These are phyloP conservation scores for Psilocybe tampanensis DNA, from an alignment of 768 basidiomycete species.

Conservation along the genomic window DNA sequence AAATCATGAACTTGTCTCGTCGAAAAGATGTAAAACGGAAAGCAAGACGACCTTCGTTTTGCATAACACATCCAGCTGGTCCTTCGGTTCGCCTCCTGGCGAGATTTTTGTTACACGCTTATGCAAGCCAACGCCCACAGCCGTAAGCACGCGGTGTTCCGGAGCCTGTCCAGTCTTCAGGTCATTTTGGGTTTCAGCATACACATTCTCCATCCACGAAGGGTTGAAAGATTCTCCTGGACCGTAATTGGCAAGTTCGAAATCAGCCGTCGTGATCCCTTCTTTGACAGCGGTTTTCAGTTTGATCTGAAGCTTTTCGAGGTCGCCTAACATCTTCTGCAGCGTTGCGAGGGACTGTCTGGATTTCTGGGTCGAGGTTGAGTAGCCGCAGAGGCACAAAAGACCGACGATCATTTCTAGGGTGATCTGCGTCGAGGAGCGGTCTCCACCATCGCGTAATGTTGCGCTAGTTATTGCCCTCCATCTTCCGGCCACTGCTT, in stretches of 20 bases:
- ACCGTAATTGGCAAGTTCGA: conserved; percentile 2
- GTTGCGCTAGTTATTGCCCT: conserved; percentile 43
- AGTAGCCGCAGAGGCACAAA: conserved; percentile 22
- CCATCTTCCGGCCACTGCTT: conserved; percentile 53
- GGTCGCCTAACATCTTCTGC: conserved; percentile 14
- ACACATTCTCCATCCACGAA: conserved; percentile 6
- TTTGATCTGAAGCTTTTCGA: conserved; percentile 18
- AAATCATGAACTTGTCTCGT: neutral
- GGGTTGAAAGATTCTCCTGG: neutral
- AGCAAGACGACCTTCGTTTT: conserved; percentile 15
- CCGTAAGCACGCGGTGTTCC: conserved; percentile 4
- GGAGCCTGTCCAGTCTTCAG: neutral
- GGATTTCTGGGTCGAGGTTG: conserved; percentile 9
- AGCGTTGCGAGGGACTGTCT: conserved; percentile 13
- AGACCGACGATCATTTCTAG: conserved; percentile 12
- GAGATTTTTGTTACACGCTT: conserved; percentile 11
- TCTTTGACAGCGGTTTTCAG: conserved; percentile 19
- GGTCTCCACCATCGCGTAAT: neutral
- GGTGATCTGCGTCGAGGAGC: neutral
- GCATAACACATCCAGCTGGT: conserved; percentile 6
- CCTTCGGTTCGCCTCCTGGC: conserved; percentile 6
- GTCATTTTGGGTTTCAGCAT: conserved; percentile 1
- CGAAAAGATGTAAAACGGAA: conserved; percentile 1
- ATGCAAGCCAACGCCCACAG: conserved; percentile 17
- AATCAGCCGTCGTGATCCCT: conserved; percentile 8